Evolutionary conservation across 768 basidiomycete species (phyloP).

Genomic region (Suillus alpinus): DNA sequence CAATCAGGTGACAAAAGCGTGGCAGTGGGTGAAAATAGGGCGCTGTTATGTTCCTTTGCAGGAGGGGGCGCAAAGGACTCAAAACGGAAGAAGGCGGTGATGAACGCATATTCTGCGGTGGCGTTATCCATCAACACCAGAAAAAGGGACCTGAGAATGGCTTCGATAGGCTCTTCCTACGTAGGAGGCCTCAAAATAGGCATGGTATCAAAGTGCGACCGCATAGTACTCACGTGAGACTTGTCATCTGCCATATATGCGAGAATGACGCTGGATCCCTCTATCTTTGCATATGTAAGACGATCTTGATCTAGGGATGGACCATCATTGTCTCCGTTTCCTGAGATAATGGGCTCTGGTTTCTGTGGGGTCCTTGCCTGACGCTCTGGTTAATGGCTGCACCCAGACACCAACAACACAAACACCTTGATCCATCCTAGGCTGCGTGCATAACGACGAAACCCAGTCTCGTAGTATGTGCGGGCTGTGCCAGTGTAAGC

Average conservation of each 20-base stretch:
- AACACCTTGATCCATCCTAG: conserved; percentile 73
- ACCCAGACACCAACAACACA: conserved; percentile 9
- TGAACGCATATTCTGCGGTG: conserved; percentile 86
- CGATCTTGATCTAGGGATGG: conserved; percentile 49
- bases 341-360: conserved; percentile 56
- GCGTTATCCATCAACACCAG: conserved; percentile 95
- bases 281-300: conserved; percentile 66
- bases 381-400: background rate
- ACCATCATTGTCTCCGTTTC: conserved; percentile 40
- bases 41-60: conserved; percentile 32
- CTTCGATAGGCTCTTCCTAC: conserved; percentile 83
- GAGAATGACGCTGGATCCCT: conserved; percentile 77
- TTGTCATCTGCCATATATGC: conserved; percentile 92
- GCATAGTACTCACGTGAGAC: conserved; percentile 62
- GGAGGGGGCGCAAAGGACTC: conserved; percentile 32
- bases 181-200: conserved; percentile 12
- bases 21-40: conserved; percentile 36
- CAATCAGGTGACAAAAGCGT: conserved; percentile 41
- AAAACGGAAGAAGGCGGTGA: conserved; percentile 75
- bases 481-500: conserved; percentile 82
- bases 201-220: background rate
- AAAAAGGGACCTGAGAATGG: conserved; percentile 78
- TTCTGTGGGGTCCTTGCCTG: conserved; percentile 72
- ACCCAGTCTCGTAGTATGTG: conserved; percentile 94
- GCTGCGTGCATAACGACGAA: conserved; percentile 83